Conservation (phyloP, 2,329 filamentous ascomycete genomes). For the Trichoderma hamatum region DNA sequence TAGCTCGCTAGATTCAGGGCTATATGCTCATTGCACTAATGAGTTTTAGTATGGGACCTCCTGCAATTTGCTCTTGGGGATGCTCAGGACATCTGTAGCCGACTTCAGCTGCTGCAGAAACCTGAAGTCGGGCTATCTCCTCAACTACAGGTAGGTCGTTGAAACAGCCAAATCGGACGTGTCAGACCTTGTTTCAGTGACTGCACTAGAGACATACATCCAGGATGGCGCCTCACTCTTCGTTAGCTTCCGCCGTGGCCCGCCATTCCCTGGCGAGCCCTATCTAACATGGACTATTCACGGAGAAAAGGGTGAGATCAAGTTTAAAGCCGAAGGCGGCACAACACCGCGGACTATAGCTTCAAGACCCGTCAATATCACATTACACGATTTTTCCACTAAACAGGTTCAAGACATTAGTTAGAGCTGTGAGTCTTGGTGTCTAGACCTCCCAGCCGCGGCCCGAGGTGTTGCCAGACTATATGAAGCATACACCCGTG, state of each 20-base stretch:
- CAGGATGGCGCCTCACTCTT: conserved; percentile 45
- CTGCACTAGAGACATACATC: conserved; percentile 31
- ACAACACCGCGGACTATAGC: too few relatives aligned
- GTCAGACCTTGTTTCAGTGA: conserved; percentile 45
- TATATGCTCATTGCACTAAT: neutral
- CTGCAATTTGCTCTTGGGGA: neutral
- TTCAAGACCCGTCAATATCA: too few relatives aligned
- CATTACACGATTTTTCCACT: too few relatives aligned
- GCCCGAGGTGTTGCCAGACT: too few relatives aligned
- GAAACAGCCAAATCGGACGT: conserved; percentile 44
- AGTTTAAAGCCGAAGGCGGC: too few relatives aligned
- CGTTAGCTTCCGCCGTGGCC: conserved; percentile 50
- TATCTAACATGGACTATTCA: conserved; percentile 53
- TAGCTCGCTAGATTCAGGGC: neutral
- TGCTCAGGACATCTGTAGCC: conserved; percentile 32
- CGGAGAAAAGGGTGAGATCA: conserved; percentile 53
- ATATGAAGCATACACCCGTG: too few relatives aligned
- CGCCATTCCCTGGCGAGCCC: conserved; percentile 49
- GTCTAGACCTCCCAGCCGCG: too few relatives aligned
- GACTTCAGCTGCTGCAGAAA: conserved; percentile 42
- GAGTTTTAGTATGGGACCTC: neutral
- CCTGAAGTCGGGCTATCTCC: conserved; percentile 24
- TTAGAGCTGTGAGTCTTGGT: too few relatives aligned
- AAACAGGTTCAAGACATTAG: too few relatives aligned
- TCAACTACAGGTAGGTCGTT: conserved; percentile 35